Evolutionary conservation across 2,329 filamentous ascomycete genomes (phyloP).

Genomic region (Dothiorella sarmentorum): DNA sequence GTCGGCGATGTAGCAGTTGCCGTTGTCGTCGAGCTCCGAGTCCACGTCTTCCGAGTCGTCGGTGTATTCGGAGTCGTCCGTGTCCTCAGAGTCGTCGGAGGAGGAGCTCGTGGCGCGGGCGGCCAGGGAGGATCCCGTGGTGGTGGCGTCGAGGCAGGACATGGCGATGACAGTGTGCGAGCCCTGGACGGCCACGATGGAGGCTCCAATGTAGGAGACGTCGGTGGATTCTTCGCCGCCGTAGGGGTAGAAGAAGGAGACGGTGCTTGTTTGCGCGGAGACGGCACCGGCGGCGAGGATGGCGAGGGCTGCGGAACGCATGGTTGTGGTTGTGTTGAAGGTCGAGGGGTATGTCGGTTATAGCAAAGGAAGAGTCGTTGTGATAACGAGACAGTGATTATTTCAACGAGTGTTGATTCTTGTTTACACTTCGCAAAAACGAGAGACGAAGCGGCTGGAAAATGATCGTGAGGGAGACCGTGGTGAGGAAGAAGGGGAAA

Average conservation of each 20-base stretch:
- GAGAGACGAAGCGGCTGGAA: not conserved
- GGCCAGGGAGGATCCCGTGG: not conserved
- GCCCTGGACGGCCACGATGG: constrained; percentile 2
- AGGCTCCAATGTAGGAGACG: constrained; percentile 3
- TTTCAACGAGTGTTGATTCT: not conserved
- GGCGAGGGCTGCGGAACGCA: not conserved
- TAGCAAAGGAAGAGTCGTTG: not conserved
- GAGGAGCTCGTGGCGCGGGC: not conserved
- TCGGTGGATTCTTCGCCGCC: too few relatives aligned
- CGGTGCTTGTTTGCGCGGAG: not conserved
- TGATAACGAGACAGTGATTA: not conserved
- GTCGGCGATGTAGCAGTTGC: not conserved
- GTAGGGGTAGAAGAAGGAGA: constrained; percentile 8
- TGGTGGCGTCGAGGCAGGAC: not conserved
- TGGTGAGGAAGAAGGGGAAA: not conserved
- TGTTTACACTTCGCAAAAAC: not conserved
- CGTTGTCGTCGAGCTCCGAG: too few relatives aligned
- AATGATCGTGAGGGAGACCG: not conserved
- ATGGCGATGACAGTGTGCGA: not conserved
- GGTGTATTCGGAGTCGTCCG: not conserved
- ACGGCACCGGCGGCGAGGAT: constrained; percentile 3
- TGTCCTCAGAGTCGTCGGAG: not conserved
- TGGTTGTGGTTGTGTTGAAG: not conserved
- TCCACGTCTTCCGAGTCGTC: too few relatives aligned
- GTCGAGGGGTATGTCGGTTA: not conserved